phyloP scores from a whole-genome alignment of 768 basidiomycete species.

The Boletus rex-veris region DNA sequence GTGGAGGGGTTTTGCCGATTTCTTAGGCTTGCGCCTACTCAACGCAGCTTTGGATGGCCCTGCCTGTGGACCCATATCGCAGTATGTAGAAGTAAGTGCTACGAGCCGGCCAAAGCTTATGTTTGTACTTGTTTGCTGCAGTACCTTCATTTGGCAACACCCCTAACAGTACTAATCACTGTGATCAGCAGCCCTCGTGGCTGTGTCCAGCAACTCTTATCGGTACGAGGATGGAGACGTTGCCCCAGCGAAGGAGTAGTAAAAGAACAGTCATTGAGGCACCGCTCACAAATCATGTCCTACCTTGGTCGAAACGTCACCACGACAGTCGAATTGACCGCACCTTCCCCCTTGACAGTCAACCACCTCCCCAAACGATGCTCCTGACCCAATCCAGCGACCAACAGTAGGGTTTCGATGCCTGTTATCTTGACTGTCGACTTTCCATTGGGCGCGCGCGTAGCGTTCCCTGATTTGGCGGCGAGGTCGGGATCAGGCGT shows the following conservation, averaged over 20 bases:
- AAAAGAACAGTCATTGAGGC: too few species aligned
- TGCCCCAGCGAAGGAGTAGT: background rate
- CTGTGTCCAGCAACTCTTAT: too few species aligned
- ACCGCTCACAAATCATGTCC: conserved; percentile 6
- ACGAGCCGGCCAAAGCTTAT: background rate
- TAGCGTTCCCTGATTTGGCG: background rate
- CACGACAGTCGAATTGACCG: conserved; percentile 69
- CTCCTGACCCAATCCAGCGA: conserved; percentile 85
- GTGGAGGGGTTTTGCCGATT: conserved; percentile 11
- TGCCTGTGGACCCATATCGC: conserved; percentile 18
- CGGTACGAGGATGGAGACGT: background rate
- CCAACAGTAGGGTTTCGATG: conserved; percentile 49
- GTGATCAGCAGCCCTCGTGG: too few species aligned
- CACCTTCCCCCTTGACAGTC: conserved; percentile 64
- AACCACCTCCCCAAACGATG: conserved; percentile 90
- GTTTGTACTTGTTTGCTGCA: background rate
- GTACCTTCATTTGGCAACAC: background rate
- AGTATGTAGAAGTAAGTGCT: background rate
- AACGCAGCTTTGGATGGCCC: conserved; percentile 13
- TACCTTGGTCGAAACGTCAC: conserved; percentile 46
- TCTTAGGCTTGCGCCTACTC: conserved; percentile 15
- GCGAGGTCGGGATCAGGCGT: background rate
- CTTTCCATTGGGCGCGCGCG: background rate
- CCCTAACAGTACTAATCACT: background rate
- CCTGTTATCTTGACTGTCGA: conserved; percentile 28